A percentile compares a stretch with the other conserved stretches of the same genome.
Evolutionary conservation across 805 yeast genomes (phyloP).

Genomic region (Candida gorgasii): DNA sequence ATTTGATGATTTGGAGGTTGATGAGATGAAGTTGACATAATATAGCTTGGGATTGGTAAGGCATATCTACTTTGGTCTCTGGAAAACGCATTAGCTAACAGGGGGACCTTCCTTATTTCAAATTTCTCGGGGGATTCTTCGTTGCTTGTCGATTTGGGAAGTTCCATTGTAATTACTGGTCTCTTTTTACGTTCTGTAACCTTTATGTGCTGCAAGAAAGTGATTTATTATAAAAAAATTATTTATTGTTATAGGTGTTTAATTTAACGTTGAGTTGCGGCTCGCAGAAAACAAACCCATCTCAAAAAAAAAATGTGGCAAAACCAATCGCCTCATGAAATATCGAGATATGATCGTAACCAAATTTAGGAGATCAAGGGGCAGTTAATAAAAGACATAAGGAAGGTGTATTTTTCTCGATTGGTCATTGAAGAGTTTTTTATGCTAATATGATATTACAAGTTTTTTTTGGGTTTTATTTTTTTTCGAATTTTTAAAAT

Average conservation of each 20-base stretch:
- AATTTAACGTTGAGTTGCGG: constrained; percentile 8
- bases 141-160: constrained; percentile 3
- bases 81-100: constrained; percentile 10
- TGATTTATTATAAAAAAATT: not conserved
- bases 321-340: constrained; percentile 7
- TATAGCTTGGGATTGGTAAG: constrained; percentile 7
- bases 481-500: not conserved
- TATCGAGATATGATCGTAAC: not conserved
- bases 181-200: not conserved
- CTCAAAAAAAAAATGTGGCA: constrained; percentile 2
- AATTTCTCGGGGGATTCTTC: constrained; percentile 6
- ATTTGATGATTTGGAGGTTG: constrained; percentile 1
- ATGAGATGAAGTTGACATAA: constrained; percentile 1
- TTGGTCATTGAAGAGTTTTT: not conserved
- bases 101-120: constrained; percentile 7
- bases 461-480: not conserved
- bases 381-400: too few species aligned
- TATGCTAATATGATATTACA: not conserved
- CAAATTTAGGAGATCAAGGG: too few species aligned
- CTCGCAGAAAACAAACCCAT: constrained; percentile 8
- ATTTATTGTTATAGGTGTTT: constrained; percentile 1
- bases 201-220: not conserved
- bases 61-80: constrained; percentile 7
- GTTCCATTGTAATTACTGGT: not conserved
- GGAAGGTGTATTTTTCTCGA: not conserved